Evolutionary conservation across 371 early-diverging fungal genomes (phyloP).

Genomic region (Haplosporangium sp.): DNA sequence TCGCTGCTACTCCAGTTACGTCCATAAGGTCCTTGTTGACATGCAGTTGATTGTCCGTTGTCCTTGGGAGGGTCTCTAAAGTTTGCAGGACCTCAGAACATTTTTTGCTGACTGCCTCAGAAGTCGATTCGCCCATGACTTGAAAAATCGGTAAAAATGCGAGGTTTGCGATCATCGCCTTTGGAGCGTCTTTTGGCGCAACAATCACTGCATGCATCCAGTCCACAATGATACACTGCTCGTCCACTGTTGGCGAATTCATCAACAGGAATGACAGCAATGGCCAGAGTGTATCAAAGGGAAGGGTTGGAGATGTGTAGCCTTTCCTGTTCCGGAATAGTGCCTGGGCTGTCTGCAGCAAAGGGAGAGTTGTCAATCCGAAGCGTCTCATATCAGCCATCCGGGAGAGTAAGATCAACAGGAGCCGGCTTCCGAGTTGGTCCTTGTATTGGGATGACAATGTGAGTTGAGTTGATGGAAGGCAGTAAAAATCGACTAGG

Average conservation of each 20-base stretch:
- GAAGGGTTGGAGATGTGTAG: constrained; percentile 20
- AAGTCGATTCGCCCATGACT: constrained; percentile 58
- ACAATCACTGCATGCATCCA: constrained; percentile 41
- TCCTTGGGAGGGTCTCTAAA: constrained; percentile 32
- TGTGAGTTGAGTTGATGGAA: constrained; percentile 30
- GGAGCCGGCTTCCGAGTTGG: constrained; percentile 21
- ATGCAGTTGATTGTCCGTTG: neutral
- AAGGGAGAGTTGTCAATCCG: constrained; percentile 23
- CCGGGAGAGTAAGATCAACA: constrained; percentile 34
- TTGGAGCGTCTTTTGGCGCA: neutral
- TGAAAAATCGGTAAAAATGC: constrained; percentile 69
- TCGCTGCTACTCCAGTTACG: constrained; percentile 26
- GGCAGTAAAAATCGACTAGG: constrained; percentile 39
- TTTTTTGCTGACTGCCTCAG: constrained; percentile 37
- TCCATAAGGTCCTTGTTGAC: neutral
- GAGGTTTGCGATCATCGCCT: constrained; percentile 48
- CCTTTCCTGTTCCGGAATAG: constrained; percentile 28
- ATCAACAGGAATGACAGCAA: constrained; percentile 58
- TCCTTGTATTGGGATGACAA: constrained; percentile 23
- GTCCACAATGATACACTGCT: constrained; percentile 56
- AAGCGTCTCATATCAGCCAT: constrained; percentile 42
- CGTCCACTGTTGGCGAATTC: constrained; percentile 60
- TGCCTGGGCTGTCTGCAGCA: constrained; percentile 24
- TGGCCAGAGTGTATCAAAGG: constrained; percentile 56
- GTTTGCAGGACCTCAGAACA: constrained; percentile 35